These are phyloP conservation scores for Cryphonectria japonica DNA, from an alignment of 2,329 filamentous ascomycete species.

Conservation along the genomic window DNA sequence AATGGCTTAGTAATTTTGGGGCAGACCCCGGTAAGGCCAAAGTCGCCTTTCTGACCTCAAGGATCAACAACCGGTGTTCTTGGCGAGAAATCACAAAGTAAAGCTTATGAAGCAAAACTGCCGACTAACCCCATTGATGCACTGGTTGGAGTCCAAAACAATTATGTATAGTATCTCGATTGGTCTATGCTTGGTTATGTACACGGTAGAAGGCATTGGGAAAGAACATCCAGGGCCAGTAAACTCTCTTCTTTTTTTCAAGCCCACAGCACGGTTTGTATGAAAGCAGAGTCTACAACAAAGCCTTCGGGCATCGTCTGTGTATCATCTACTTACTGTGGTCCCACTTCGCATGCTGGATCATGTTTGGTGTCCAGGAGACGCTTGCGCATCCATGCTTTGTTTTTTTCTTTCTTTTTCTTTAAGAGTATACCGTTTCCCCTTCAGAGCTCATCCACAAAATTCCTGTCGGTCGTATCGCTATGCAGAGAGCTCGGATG, in stretches of 20 bases:
- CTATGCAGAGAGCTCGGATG: not conserved
- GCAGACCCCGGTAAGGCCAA: too few relatives aligned
- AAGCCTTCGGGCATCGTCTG: not conserved
- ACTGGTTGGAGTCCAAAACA: not conserved
- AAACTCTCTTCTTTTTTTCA: not conserved
- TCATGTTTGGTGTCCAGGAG: not conserved
- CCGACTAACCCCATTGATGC: not conserved
- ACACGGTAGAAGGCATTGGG: not conserved
- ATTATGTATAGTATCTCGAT: not conserved
- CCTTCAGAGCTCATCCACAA: too few relatives aligned
- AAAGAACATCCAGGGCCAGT: not conserved
- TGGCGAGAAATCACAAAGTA: not conserved
- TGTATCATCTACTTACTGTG: not conserved
- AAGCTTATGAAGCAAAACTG: not conserved
- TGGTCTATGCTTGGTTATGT: slow-evolving; percentile 10
- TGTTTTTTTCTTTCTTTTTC: too few relatives aligned
- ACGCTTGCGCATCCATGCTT: not conserved
- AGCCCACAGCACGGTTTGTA: not conserved
- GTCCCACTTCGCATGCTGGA: not conserved
- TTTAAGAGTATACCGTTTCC: not conserved
- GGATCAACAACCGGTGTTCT: too few relatives aligned
- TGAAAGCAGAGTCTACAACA: not conserved
- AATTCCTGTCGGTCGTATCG: not conserved
- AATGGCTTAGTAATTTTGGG: not conserved
- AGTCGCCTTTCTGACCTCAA: too few relatives aligned